Base-by-base conservation (phyloP, 2,329 filamentous ascomycete species). In the Monosporascus sp. region DNA sequence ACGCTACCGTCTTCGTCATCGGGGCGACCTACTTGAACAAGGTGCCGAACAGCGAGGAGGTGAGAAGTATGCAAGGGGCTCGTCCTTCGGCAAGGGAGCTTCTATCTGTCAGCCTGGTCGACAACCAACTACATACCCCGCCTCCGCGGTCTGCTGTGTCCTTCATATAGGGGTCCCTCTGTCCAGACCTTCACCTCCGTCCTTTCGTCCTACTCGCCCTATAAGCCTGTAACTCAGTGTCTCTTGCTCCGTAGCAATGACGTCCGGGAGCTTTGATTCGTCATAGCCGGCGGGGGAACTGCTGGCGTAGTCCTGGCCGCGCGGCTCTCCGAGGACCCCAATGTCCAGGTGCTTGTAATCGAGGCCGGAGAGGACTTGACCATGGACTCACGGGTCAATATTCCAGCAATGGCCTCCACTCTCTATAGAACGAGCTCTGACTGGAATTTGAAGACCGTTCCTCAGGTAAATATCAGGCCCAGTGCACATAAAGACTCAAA, bases 311-410 rank as follows among this genome's bases (percentile, higher is more conserved):
- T 49, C 6, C 11, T 51, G 2, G 49, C 49, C 17, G 15, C 37
- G 5, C 49, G 52, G 18, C 52, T 54, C 11, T 41, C 49, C 15
- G 52, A 54, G n/a, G 39, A 51, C 31, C 22, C 49, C 3, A 6
- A 2, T 15, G 3, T 52, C 9, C 17, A 47, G 15, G 46, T 54
- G 24, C 49, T 54, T 14, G 49, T 54, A n/a, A 25, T 54, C 15
- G 52, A 54, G 27, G 52, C 49, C 9, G 52, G 52, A 2, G 18
- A 20, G n/a, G 49, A 54, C 18, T 9, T 39, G 35, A 15, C 52
- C 2, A 9, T 14, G 6, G 41, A 51, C n/a, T 43, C 43, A 1
- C 37, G 35, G 18, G 38, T 47, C 11, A 52, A n/a, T 11, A 43
- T 20, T 8, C 44, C 20, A 11, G 22, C 7, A 25, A 39, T 20